Conservation (phyloP, 2,329 filamentous ascomycete species). For the Tolypocladium album region DNA sequence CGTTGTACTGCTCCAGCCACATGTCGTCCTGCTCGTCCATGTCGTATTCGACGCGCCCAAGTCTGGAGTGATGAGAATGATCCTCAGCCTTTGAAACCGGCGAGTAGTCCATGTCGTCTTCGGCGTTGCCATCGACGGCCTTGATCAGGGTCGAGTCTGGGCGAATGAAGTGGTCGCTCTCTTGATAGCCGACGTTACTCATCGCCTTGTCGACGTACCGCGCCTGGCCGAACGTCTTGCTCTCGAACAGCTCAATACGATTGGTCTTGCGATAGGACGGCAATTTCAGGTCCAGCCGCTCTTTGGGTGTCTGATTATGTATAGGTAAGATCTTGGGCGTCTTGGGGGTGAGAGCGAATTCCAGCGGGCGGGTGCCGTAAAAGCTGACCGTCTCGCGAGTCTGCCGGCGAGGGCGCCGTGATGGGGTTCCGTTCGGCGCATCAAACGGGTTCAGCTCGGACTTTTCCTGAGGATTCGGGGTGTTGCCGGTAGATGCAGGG, state of each 20-base stretch:
- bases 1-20: constrained; percentile 83
- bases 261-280: constrained; percentile 69
- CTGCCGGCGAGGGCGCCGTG: constrained; percentile 29
- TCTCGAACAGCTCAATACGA: constrained; percentile 71
- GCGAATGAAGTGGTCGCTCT: constrained; percentile 79
- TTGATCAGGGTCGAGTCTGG: constrained; percentile 64
- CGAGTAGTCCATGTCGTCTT: constrained; percentile 45
- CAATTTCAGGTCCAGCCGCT: constrained; percentile 66
- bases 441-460: constrained; percentile 20
- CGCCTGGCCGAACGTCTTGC: constrained; percentile 72
- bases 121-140: constrained; percentile 45
- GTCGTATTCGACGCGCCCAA: constrained; percentile 91
- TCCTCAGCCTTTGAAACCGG: constrained; percentile 18
- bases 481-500: constrained; percentile 29
- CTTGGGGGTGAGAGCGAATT: constrained; percentile 35
- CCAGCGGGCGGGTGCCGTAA: constrained; percentile 38
- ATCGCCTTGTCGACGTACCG: constrained; percentile 94
- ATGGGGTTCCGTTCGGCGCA: constrained; percentile 18
- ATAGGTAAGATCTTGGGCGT: constrained; percentile 62
- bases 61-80: constrained; percentile 22
- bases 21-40: constrained; percentile 99
- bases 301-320: constrained; percentile 68
- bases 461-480: constrained; percentile 25
- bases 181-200: constrained; percentile 92
- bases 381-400: constrained; percentile 41